Evolutionary conservation across 441 rosid genomes (phyloP).

Genomic region (Jatropha podagrica): DNA sequence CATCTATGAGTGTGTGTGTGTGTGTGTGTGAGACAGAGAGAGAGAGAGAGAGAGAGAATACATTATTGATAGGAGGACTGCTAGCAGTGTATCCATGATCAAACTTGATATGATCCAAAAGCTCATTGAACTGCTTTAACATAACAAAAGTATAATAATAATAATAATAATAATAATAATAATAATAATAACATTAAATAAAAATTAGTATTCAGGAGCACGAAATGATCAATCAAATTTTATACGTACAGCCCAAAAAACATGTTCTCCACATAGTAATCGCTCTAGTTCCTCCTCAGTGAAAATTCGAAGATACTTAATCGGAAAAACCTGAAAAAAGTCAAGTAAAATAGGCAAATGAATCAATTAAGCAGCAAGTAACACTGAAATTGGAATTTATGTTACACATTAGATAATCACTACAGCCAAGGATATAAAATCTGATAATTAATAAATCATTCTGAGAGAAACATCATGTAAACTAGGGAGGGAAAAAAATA

Average conservation of each 20-base stretch:
- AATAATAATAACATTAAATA: neutral
- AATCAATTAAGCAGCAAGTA: neutral
- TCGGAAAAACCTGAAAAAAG: constrained; percentile 69
- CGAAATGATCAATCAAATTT: constrained; percentile 19
- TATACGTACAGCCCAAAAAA: constrained; percentile 59
- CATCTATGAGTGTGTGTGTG: neutral
- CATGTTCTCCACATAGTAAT: constrained; percentile 86
- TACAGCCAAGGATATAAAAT: neutral
- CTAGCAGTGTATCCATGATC: constrained; percentile 99
- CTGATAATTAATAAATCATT: neutral
- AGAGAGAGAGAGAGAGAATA: constrained; percentile 31
- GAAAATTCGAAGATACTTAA: constrained; percentile 72
- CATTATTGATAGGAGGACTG: constrained; percentile 80
- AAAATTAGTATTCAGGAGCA: constrained; percentile 1
- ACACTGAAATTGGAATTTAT: neutral
- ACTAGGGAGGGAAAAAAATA: neutral
- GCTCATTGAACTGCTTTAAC: constrained; percentile 63
- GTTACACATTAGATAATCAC: neutral
- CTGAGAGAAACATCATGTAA: neutral
- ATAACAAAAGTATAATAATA: constrained; percentile 11
- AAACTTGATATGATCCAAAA: constrained; percentile 90
- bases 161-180: too few species aligned
- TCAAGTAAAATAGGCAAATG: constrained; percentile 1
- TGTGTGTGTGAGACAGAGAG: constrained; percentile 1
- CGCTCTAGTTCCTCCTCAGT: constrained; percentile 84